phyloP scores from a whole-genome alignment of 768 basidiomycete genomes.

The Tylopilus subfusipes region DNA sequence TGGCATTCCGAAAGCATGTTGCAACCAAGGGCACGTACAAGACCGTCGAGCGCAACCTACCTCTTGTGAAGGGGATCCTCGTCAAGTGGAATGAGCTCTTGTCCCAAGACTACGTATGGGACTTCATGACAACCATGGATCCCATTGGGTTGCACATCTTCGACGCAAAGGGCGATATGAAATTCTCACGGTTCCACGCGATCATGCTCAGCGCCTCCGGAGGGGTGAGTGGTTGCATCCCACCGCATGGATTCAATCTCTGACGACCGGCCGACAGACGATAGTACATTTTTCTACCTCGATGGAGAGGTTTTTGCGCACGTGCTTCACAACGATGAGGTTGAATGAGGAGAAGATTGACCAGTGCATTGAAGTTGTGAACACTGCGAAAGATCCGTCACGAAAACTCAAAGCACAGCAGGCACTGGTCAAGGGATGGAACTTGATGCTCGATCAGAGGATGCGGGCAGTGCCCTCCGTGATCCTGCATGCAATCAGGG shows the following conservation, averaged over 20 bases:
- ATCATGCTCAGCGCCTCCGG: not conserved
- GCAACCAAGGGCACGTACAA: not conserved
- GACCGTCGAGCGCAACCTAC: not conserved
- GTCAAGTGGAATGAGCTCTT: not conserved
- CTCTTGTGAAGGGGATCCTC: not conserved
- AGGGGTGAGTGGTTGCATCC: too few species aligned
- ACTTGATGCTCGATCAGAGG: too few species aligned
- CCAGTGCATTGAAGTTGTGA: too few species aligned
- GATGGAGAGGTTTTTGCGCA: too few species aligned
- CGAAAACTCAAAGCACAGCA: too few species aligned
- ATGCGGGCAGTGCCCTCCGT: too few species aligned
- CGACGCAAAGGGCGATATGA: not conserved
- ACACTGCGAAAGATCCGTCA: too few species aligned
- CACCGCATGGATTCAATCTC: too few species aligned
- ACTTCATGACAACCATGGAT: not conserved
- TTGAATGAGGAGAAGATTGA: too few species aligned
- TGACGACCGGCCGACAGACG: too few species aligned
- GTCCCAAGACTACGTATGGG: not conserved
- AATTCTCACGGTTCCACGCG: not conserved
- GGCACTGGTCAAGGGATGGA: too few species aligned
- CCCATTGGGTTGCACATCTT: not conserved
- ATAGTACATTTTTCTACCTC: not conserved
- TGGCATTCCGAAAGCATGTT: not conserved
- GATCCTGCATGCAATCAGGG: not conserved
- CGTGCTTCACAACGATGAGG: too few species aligned